These are phyloP conservation scores for Dipteronia dyeriana DNA, from an alignment of 345 rosid species.

Conservation along the genomic window DNA sequence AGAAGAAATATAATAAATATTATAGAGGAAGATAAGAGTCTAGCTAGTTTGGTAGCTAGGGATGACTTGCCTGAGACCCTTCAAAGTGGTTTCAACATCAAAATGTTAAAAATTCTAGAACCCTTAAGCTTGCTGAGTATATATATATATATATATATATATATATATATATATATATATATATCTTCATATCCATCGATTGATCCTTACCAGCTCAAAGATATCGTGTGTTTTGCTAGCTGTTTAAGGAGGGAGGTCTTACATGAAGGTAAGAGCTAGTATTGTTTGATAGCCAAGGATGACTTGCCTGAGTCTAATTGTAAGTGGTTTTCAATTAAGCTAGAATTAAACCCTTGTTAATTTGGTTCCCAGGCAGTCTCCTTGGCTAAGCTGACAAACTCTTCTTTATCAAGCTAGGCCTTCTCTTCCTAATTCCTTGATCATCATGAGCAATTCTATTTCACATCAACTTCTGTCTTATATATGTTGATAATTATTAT, in stretches of 20 bases:
- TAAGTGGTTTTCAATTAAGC: background rate
- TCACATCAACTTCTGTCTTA: too few species aligned
- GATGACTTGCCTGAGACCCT: constrained; percentile 55
- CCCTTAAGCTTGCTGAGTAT: background rate
- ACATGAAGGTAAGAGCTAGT: constrained; percentile 34
- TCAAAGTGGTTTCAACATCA: constrained; percentile 9
- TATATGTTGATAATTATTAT: too few species aligned
- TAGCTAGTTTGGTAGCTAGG: constrained; percentile 45
- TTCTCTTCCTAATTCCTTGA: constrained; percentile 26
- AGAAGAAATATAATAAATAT: background rate
- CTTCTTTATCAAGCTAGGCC: constrained; percentile 41
- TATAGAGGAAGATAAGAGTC: constrained; percentile 37
- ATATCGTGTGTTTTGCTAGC: too few species aligned
- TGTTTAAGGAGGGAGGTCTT: constrained; percentile 28
- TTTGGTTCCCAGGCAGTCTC: constrained; percentile 35
- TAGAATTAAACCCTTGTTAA: background rate
- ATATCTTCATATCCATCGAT: constrained; percentile 5
- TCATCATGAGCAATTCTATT: too few species aligned
- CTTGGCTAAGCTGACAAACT: constrained; percentile 44
- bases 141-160: too few species aligned
- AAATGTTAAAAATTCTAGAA: too few species aligned
- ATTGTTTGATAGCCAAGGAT: constrained; percentile 40
- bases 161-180: too few species aligned
- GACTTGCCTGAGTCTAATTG: constrained; percentile 35
- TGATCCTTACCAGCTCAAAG: too few species aligned